A percentile compares a stretch with the other conserved stretches of the same genome.
Conservation (phyloP, 805 yeast species). For the Jamesozyma jinghongensis region DNA sequence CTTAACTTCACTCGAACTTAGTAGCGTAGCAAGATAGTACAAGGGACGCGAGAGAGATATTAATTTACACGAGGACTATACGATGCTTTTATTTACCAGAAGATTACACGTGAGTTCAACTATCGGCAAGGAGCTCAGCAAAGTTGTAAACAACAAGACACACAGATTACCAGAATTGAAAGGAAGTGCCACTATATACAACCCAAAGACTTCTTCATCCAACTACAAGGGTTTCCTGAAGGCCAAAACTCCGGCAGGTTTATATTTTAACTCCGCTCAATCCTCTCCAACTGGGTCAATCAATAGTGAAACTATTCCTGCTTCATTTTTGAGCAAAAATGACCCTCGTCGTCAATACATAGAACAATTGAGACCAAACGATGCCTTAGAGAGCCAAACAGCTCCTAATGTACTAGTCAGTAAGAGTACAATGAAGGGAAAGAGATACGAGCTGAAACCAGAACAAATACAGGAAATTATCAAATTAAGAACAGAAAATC, state of each 20-base stretch:
- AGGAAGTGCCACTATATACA: constrained; percentile 33
- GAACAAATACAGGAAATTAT: constrained; percentile 50
- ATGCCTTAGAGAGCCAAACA: constrained; percentile 31
- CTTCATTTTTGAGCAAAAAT: constrained; percentile 51
- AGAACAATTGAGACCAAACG: constrained; percentile 16
- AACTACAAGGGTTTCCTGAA: constrained; percentile 44
- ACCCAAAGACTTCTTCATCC: constrained; percentile 53
- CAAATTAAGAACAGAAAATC: constrained; percentile 46
- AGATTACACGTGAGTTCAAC: constrained; percentile 8
- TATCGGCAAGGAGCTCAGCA: constrained; percentile 10
- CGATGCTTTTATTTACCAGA: constrained; percentile 11
- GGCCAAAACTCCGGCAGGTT: constrained; percentile 44
- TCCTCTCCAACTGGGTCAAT: constrained; percentile 46
- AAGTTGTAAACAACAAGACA: constrained; percentile 7
- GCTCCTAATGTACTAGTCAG: constrained; percentile 33
- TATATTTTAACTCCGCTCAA: constrained; percentile 55
- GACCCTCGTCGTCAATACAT: constrained; percentile 46
- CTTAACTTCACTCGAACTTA: too few relatives aligned
- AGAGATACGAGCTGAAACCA: constrained; percentile 48
- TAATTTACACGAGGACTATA: neutral
- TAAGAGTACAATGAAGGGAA: constrained; percentile 16
- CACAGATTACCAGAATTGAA: constrained; percentile 6
- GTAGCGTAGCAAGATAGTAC: too few relatives aligned
- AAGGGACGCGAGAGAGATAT: too few relatives aligned
- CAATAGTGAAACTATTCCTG: constrained; percentile 48